phyloP scores from a whole-genome alignment of 495 filamentous ascomycete genomes.

The Talaromyces adpressus region DNA sequence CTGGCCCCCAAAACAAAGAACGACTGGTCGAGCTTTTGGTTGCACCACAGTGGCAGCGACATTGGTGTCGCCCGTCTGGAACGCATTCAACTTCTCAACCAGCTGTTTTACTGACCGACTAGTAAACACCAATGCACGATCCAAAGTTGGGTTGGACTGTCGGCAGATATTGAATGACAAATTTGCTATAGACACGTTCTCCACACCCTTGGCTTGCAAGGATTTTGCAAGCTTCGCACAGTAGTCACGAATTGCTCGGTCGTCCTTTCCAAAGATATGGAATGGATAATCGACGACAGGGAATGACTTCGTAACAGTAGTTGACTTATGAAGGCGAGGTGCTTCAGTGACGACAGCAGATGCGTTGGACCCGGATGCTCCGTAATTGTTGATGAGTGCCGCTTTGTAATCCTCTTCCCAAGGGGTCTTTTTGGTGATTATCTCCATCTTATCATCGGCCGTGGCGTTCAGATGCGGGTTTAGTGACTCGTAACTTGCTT shows the following conservation, averaged over 20 bases:
- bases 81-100: conserved; percentile 4
- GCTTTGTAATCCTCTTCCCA: conserved; percentile 28
- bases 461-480: conserved; percentile 29
- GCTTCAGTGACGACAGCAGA: conserved; percentile 25
- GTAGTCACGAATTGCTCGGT: conserved; percentile 16
- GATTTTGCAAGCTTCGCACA: conserved; percentile 11
- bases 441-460: conserved; percentile 29
- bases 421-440: conserved; percentile 19
- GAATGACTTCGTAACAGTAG: neutral
- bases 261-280: conserved; percentile 25
- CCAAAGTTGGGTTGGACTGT: conserved; percentile 16
- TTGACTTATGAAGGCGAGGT: neutral
- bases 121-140: conserved; percentile 8
- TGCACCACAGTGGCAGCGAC: neutral
- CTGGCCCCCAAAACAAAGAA: conserved; percentile 52
- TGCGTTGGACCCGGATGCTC: conserved; percentile 39
- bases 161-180: conserved; percentile 14
- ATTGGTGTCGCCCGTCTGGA: neutral
- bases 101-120: conserved; percentile 8
- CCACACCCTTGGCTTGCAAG: conserved; percentile 6
- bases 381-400: conserved; percentile 43
- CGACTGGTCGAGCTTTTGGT: conserved; percentile 21
- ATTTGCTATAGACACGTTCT: conserved; percentile 2
- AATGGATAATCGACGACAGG: conserved; percentile 21
- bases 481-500: conserved; percentile 30